Evolutionary conservation across 108 stramenopile species (phyloP).

Genomic region (Mayamaea pseudoterrestris): DNA sequence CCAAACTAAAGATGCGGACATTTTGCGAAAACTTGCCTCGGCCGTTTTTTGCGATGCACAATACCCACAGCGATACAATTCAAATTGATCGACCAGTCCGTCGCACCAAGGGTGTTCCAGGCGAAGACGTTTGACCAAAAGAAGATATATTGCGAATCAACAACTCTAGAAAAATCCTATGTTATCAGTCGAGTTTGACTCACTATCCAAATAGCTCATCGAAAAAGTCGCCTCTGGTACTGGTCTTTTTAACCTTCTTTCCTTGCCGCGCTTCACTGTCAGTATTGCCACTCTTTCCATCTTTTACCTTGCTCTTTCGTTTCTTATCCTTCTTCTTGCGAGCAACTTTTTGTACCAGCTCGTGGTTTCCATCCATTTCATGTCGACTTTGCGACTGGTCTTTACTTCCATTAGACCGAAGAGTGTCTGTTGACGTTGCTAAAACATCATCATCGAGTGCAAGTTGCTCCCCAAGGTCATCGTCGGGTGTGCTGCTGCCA

Average conservation of each 20-base stretch:
- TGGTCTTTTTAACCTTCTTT: slow-evolving; percentile 16
- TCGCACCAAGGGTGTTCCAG: slow-evolving; percentile 10
- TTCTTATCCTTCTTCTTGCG: slow-evolving; percentile 13
- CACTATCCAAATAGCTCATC: slow-evolving; percentile 16
- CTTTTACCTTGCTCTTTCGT: not conserved
- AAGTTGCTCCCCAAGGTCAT: too few relatives aligned
- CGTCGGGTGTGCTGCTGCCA: too few relatives aligned
- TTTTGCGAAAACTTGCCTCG: slow-evolving; percentile 78
- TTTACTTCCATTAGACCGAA: too few relatives aligned
- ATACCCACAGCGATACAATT: slow-evolving; percentile 68
- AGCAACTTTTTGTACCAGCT: not conserved
- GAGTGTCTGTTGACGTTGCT: too few relatives aligned
- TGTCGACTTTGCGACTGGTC: too few relatives aligned
- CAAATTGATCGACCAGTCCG: slow-evolving; percentile 79
- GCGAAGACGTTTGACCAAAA: not conserved
- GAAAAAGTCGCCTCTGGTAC: slow-evolving; percentile 22
- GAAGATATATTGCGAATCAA: not conserved
- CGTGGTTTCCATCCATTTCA: not conserved
- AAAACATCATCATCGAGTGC: too few relatives aligned
- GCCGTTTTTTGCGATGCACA: slow-evolving; percentile 86
- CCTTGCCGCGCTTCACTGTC: slow-evolving; percentile 10
- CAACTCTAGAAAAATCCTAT: not conserved
- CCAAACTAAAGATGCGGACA: slow-evolving; percentile 74
- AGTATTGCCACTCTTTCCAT: too few relatives aligned
- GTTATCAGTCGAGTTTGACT: not conserved